Evolutionary conservation across 495 filamentous ascomycete species (phyloP).

Genomic region (Diplogelasinospora grovesii): DNA sequence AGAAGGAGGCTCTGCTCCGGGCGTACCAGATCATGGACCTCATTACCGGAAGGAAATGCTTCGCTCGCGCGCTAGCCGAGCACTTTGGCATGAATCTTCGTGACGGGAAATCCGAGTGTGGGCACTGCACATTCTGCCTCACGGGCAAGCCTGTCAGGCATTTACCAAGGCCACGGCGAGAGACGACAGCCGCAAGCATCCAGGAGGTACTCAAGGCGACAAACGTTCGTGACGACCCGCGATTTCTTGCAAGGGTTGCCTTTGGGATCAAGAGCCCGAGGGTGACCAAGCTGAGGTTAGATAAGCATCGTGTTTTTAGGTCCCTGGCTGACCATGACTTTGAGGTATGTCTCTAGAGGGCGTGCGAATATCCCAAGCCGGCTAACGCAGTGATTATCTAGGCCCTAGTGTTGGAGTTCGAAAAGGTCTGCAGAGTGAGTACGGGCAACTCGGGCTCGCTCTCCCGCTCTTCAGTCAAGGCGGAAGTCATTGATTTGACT

Average conservation of each 20-base stretch:
- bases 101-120: slow-evolving; percentile 34
- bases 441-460: too few relatives aligned
- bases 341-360: slow-evolving; percentile 26
- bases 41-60: slow-evolving; percentile 41
- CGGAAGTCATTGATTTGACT: too few relatives aligned
- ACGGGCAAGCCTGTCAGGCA: slow-evolving; percentile 33
- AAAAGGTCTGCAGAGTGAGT: slow-evolving; percentile 14
- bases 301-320: slow-evolving; percentile 36
- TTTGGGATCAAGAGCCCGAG: slow-evolving; percentile 54
- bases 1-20: slow-evolving; percentile 41
- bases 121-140: slow-evolving; percentile 47
- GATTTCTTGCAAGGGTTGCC: slow-evolving; percentile 48
- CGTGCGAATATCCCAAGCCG: background rate
- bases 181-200: slow-evolving; percentile 32
- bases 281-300: slow-evolving; percentile 35
- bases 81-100: slow-evolving; percentile 50
- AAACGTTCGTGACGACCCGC: slow-evolving; percentile 44
- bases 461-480: too few relatives aligned
- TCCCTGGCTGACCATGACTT: slow-evolving; percentile 46
- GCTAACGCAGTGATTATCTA: slow-evolving; percentile 5
- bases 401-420: slow-evolving; percentile 25
- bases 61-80: slow-evolving; percentile 39
- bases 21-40: slow-evolving; percentile 42
- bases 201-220: slow-evolving; percentile 32
- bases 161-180: slow-evolving; percentile 11